Conservation (phyloP, 208 protist genomes). For the Borovskyia barvae region DNA sequence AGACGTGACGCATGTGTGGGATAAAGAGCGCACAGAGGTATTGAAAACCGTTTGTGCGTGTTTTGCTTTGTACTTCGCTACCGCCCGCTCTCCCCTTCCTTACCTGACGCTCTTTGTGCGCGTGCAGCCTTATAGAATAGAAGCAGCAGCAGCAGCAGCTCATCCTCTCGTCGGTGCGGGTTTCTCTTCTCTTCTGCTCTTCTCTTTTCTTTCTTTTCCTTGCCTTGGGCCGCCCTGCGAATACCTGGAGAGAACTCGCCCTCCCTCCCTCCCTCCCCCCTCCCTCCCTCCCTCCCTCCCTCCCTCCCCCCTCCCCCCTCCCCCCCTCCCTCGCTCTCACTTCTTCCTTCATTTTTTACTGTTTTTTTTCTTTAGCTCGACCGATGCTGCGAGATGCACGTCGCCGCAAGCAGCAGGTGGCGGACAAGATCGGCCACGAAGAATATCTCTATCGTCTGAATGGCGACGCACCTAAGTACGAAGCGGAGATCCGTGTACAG, state of each 20-base stretch:
- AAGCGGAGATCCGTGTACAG: constrained; percentile 16
- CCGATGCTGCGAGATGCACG: constrained; percentile 52
- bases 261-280: background rate
- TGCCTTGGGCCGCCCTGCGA: background rate
- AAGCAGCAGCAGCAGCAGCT: no score
- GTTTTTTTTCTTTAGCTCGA: background rate
- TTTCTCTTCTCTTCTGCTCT: background rate
- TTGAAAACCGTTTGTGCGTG: no score
- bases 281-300: background rate
- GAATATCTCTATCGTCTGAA: constrained; percentile 73
- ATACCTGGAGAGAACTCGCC: no score
- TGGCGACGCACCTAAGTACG: constrained; percentile 27
- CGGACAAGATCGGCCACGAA: constrained; percentile 83
- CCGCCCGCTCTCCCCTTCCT: no score
- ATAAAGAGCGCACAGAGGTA: no score
- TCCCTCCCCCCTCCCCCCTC: background rate
- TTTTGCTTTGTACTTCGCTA: no score
- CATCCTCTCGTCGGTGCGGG: background rate
- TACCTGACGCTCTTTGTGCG: no score
- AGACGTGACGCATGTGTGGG: no score
- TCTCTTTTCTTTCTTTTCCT: background rate
- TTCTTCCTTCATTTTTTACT: background rate
- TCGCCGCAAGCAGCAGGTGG: constrained; percentile 56
- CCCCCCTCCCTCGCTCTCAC: background rate
- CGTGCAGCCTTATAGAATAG: no score